Evolutionary conservation across 208 protist genomes (phyloP).

Genomic region (Trypanosoma brucei): DNA sequence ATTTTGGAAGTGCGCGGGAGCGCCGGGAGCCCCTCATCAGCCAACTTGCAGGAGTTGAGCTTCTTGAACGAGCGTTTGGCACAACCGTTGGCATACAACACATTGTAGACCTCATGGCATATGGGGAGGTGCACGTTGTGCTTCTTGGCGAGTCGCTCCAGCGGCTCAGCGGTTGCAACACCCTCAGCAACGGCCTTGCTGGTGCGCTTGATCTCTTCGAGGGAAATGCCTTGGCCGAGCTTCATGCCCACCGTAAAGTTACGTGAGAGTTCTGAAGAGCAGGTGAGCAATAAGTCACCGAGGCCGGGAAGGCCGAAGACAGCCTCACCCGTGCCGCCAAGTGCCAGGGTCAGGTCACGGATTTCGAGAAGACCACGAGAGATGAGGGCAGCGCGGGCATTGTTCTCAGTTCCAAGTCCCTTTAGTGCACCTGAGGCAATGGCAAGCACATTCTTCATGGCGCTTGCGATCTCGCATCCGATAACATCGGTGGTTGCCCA

Average conservation of each 20-base stretch:
- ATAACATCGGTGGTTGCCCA: slow-evolving; percentile 79
- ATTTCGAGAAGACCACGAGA: slow-evolving; percentile 82
- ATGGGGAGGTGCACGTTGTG: slow-evolving; percentile 63
- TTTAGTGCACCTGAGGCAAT: slow-evolving; percentile 73
- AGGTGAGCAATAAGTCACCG: slow-evolving; percentile 87
- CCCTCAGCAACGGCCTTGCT: slow-evolving; percentile 78
- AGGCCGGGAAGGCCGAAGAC: slow-evolving; percentile 86
- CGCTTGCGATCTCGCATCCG: slow-evolving; percentile 86
- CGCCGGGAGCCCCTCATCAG: slow-evolving; percentile 63
- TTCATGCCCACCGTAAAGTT: slow-evolving; percentile 86
- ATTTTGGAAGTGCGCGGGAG: slow-evolving; percentile 22
- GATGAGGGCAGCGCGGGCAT: slow-evolving; percentile 81
- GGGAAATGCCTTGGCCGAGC: slow-evolving; percentile 61
- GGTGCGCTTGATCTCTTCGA: slow-evolving; percentile 57
- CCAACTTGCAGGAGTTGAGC: slow-evolving; percentile 24
- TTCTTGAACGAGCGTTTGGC: slow-evolving; percentile 21
- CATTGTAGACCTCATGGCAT: slow-evolving; percentile 55
- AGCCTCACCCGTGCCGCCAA: slow-evolving; percentile 70
- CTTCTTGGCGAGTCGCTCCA: slow-evolving; percentile 55
- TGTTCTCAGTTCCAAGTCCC: slow-evolving; percentile 67
- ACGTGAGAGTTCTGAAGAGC: slow-evolving; percentile 81
- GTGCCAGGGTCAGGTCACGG: slow-evolving; percentile 66
- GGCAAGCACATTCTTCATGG: slow-evolving; percentile 90
- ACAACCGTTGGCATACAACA: slow-evolving; percentile 56
- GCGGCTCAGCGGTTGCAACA: slow-evolving; percentile 63